Percentiles rank a stretch among this genome's conserved stretches.
These are phyloP conservation scores for Calamus simplicifolius DNA, from an alignment of 176 grass and related monocot genomes.

Conservation along the genomic window DNA sequence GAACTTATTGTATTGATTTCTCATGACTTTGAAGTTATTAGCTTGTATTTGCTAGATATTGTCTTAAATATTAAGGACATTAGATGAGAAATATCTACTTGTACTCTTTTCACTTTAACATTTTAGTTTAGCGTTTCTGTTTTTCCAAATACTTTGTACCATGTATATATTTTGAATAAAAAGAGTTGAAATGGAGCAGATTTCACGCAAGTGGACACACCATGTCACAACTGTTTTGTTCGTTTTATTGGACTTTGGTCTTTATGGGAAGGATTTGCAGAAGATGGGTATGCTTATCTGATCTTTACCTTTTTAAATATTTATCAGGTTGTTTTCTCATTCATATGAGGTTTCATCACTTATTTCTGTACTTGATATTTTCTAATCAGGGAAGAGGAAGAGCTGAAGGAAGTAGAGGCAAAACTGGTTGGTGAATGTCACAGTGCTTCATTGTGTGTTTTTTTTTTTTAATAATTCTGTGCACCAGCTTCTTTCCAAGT, in stretches of 20 bases:
- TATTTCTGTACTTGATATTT: background rate
- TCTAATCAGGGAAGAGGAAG: constrained; percentile 61
- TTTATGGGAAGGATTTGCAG: constrained; percentile 90
- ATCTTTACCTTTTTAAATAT: constrained; percentile 2
- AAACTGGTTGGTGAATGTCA: constrained; percentile 60
- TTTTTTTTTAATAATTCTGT: background rate
- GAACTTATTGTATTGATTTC: too few species aligned
- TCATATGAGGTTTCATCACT: constrained; percentile 13
- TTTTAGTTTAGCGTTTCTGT: too few species aligned
- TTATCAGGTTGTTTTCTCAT: constrained; percentile 3
- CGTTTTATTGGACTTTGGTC: constrained; percentile 88
- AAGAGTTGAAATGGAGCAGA: constrained; percentile 35
- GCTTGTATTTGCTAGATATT: too few species aligned
- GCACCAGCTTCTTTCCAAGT: constrained; percentile 15
- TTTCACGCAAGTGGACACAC: constrained; percentile 94
- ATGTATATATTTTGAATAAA: too few species aligned
- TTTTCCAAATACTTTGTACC: too few species aligned
- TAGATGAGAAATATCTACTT: too few species aligned
- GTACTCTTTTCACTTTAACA: too few species aligned
- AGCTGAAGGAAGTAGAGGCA: constrained; percentile 85
- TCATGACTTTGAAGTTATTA: too few species aligned
- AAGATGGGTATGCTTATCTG: constrained; percentile 52
- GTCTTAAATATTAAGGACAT: too few species aligned
- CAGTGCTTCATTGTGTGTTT: constrained; percentile 2
- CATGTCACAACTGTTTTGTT: constrained; percentile 88